Percentiles rank a stretch among this genome's conserved stretches.
phyloP scores from a whole-genome alignment of 139 green algal genomes.

The Micractinium sp. region DNA sequence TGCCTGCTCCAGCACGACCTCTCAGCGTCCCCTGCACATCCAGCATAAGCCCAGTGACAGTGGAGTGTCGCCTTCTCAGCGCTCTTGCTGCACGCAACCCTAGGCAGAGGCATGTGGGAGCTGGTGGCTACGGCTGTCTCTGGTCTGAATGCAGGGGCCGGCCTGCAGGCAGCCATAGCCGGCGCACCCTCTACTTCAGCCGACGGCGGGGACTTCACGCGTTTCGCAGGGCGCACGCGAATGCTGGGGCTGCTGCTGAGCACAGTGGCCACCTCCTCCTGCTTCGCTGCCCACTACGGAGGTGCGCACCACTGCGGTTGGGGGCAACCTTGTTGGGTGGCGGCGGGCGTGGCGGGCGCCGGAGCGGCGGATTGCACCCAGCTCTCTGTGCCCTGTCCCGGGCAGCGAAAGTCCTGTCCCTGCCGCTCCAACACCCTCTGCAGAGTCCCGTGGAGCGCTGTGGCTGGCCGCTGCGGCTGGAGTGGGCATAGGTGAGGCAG shows the following conservation, averaged over 20 bases:
- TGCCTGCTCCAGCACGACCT: neutral
- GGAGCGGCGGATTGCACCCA: too few relatives aligned
- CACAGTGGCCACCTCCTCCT: neutral
- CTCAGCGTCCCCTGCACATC: neutral
- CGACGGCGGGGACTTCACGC: neutral
- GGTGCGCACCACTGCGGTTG: neutral
- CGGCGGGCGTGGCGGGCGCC: neutral
- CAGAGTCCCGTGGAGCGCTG: conserved; percentile 26
- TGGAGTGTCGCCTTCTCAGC: neutral
- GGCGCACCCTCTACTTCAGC: neutral
- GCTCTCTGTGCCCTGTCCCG: too few relatives aligned
- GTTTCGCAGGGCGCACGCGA: conserved; percentile 19
- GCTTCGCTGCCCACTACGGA: conserved; percentile 1
- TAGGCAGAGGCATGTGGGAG: conserved; percentile 26
- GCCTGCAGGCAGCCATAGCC: conserved; percentile 30
- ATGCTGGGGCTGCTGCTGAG: conserved; percentile 22
- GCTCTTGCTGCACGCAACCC: neutral
- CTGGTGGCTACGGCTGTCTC: conserved; percentile 35
- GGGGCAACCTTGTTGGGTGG: neutral
- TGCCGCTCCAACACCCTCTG: neutral
- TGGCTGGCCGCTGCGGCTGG: conserved; percentile 30
- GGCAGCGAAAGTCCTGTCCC: too few relatives aligned
- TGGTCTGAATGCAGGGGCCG: conserved; percentile 26
- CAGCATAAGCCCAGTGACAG: too few relatives aligned
- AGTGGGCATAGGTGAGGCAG: neutral